phyloP scores from a whole-genome alignment of 148 eudicot genomes.

The Amaranthus cruentus region DNA sequence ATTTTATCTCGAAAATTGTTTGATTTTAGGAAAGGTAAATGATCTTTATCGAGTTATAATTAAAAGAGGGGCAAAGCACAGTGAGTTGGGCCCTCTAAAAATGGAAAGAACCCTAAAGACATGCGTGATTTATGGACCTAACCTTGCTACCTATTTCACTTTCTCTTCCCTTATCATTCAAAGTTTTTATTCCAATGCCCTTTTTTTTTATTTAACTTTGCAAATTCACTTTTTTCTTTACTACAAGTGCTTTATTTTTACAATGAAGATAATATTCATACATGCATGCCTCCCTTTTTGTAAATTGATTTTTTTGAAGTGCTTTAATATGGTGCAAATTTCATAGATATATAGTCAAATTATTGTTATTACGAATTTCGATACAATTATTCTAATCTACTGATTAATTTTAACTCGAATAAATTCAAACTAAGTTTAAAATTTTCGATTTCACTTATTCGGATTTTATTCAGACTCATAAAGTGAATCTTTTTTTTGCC shows the following conservation, averaged over 20 bases:
- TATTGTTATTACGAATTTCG: no score
- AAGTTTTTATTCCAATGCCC: background rate
- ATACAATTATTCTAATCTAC: no score
- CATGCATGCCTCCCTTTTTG: background rate
- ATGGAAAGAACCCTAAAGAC: slow-evolving; percentile 6
- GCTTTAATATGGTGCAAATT: background rate
- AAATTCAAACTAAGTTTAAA: no score
- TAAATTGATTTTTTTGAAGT: background rate
- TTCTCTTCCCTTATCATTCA: background rate
- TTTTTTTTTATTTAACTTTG: background rate
- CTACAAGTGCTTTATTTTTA: no score
- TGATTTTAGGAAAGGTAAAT: background rate
- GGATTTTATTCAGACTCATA: no score
- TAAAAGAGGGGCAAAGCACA: slow-evolving; percentile 10
- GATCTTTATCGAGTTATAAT: slow-evolving; percentile 3
- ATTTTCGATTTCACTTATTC: no score
- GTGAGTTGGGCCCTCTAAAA: slow-evolving; percentile 12
- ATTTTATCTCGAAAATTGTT: no score
- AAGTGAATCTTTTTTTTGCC: no score
- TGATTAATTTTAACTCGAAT: no score
- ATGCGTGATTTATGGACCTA: slow-evolving; percentile 32
- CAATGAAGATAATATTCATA: background rate
- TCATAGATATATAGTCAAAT: no score
- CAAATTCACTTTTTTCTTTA: no score
- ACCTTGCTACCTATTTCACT: background rate